Percentiles rank a stretch among this genome's conserved stretches.
phyloP scores from a whole-genome alignment of 176 grass and related monocot genomes.

The Oryza glumipatula region DNA sequence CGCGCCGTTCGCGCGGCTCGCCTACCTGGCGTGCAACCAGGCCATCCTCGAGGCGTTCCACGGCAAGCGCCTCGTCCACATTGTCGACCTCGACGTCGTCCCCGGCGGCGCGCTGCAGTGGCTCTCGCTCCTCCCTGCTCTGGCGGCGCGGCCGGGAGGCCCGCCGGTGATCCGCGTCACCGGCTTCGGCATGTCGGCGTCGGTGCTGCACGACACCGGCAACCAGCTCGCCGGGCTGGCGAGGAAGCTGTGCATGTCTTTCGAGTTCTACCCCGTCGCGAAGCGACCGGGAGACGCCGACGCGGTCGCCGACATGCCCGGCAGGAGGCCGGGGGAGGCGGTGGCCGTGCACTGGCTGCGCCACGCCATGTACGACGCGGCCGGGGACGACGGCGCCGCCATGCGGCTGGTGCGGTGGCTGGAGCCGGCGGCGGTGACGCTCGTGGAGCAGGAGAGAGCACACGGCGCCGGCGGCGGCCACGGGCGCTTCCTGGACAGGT shows the following conservation, averaged over 20 bases:
- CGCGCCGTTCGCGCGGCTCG: slow-evolving; percentile 42
- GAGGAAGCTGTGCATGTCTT: slow-evolving; percentile 51
- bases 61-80: slow-evolving; percentile 38
- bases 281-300: slow-evolving; percentile 45
- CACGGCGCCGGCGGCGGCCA: neutral
- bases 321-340: slow-evolving; percentile 40
- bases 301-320: slow-evolving; percentile 23
- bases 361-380: slow-evolving; percentile 60
- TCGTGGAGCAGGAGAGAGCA: slow-evolving; percentile 62
- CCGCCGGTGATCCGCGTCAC: slow-evolving; percentile 54
- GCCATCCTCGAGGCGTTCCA: slow-evolving; percentile 53
- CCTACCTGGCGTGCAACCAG: slow-evolving; percentile 55
- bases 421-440: slow-evolving; percentile 50
- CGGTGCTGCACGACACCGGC: slow-evolving; percentile 48
- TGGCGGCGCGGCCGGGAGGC: slow-evolving; percentile 38
- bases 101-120: slow-evolving; percentile 65
- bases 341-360: slow-evolving; percentile 66
- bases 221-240: slow-evolving; percentile 58
- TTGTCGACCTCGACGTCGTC: slow-evolving; percentile 64
- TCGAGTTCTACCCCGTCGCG: slow-evolving; percentile 61
- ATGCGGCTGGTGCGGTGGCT: slow-evolving; percentile 54
- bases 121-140: slow-evolving; percentile 56
- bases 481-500: slow-evolving; percentile 60
- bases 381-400: slow-evolving; percentile 43
- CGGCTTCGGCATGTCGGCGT: slow-evolving; percentile 46